Evolutionary conservation across 2,329 filamentous ascomycete species (phyloP), one percentile per base, ranked within the genome.

Genomic region (Penicillium sp.): DNA sequence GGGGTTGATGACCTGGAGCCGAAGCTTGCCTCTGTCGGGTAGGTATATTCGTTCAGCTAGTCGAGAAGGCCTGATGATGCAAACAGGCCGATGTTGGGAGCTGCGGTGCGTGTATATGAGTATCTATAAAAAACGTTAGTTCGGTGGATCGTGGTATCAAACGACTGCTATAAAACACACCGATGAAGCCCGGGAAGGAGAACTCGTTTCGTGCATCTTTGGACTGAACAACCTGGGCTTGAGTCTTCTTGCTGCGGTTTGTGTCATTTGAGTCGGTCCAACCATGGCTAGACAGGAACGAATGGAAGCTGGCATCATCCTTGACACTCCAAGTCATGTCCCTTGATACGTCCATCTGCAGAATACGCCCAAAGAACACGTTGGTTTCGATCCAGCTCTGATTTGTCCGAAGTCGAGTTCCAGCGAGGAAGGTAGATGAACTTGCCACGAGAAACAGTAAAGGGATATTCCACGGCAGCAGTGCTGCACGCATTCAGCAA

Each of bases 11-110:
- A 96, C 24, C 60, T 59, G 39, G 69, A 68, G 6, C 82, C 78
- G 59, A 97, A 86, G 11, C 89, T 92, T 1, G 88, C 82, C 77
- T 99, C 95, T 63, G 96, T 85, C 0, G 95, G 95, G 72, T 97
- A 99, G 0, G 95, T 99, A 79, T 99, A 98, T 18, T 83, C 94
- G 69, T 93, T 85, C 4, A 99, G 82, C 95, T 95, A 99, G 77
- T 95, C 89, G 16, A 99, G 85, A 33, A 99, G 87, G 0, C 93
- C 97, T 0, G 91, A 89, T 66, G 93, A 95, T 70, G n/a, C 95
- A 73, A 98, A 98, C 63, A 99, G 89, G 59, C 95, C 95, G 1
- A 87, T 86, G 72, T 99, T 99, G 60, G 94, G 70, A 96, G 97
- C 78, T 99, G 95, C 0, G 93, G 86, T 11, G 95, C 95, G 74